Base-by-base conservation (phyloP, 257 asterid genomes). In the Handroanthus guayacan region DNA sequence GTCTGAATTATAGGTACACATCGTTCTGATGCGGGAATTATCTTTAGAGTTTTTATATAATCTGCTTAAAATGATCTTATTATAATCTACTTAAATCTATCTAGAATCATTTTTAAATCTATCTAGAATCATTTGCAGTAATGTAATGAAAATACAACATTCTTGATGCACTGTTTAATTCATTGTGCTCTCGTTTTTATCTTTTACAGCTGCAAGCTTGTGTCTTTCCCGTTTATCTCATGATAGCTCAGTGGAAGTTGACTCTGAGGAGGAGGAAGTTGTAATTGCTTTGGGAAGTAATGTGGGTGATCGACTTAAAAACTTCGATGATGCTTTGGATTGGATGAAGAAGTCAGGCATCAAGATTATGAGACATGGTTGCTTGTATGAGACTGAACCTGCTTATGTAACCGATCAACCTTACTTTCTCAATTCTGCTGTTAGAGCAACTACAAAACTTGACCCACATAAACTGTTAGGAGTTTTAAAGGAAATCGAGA, bases 391-490 rank as follows among this genome's bases (percentile, higher is more conserved):
- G 83, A 95, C 98, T 0, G 92, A 81, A 0, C 98, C 99, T 31
- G 97, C 97, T 71, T 91, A 95, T 69, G 98, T 95, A 55, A 91
- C 97, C 5, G 92, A 95, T 77, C 99, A 95, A 45, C 99, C 98
- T 16, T 94, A 79, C 44, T 95, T 95, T 78, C 90, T 95, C 55
- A 92, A 95, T 47, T 95, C 99, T 13, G 97, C 99, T 2, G 84
- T 95, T 72, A 88, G 97, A 87, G 97, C 92, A 34, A 56, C 60
- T 17, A 95, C 99, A 16, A 89, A 86, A 61, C 98, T 87, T 61
- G 86, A 80, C 55, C 98, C 99, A 38, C 89, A 82, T 18, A 89
- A 88, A 69, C 64, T 95, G 78, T 79, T 95, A 67, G 74, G 62
- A 34, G 72, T 50, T 2, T 86, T 95, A 41, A 95, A 92, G 88